phyloP scores from a whole-genome alignment of 179 eudicot species.

The Beta corolliflora region DNA sequence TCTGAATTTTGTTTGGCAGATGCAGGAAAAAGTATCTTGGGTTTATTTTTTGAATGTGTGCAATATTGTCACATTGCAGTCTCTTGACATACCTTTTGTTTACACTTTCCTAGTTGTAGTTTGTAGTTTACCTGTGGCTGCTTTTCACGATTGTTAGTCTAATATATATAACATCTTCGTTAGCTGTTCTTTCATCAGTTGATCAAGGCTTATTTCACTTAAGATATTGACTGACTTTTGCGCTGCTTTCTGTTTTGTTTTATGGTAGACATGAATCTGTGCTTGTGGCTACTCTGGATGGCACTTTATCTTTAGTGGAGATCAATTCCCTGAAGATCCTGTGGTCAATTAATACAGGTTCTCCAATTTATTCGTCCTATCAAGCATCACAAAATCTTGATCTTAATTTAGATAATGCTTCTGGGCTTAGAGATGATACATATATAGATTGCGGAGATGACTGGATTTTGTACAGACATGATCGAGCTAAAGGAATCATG shows the following conservation, averaged over 20 bases:
- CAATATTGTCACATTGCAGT: no score
- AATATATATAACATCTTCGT: no score
- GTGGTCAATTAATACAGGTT: slow-evolving; percentile 65
- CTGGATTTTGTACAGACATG: slow-evolving; percentile 59
- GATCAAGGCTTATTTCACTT: background rate
- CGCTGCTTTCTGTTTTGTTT: background rate
- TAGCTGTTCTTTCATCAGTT: no score
- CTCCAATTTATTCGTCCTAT: slow-evolving; percentile 64
- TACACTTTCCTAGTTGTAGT: no score
- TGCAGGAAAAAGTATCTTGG: no score
- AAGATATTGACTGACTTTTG: background rate
- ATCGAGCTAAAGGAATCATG: slow-evolving; percentile 42
- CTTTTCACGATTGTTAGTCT: no score
- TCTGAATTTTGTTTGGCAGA: background rate
- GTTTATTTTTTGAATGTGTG: no score
- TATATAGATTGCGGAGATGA: slow-evolving; percentile 73
- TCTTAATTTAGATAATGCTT: slow-evolving; percentile 33
- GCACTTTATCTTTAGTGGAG: slow-evolving; percentile 58
- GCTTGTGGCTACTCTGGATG: slow-evolving; percentile 65
- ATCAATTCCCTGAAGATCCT: slow-evolving; percentile 44
- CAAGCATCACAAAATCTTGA: slow-evolving; percentile 52
- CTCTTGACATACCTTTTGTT: no score
- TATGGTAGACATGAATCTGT: slow-evolving; percentile 40
- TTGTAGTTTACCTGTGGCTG: no score
- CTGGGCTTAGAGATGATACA: slow-evolving; percentile 39